Evolutionary conservation across 495 filamentous ascomycete genomes (phyloP), one percentile per base, ranked within the genome.

Genomic region (Penicillium crystallinum): DNA sequence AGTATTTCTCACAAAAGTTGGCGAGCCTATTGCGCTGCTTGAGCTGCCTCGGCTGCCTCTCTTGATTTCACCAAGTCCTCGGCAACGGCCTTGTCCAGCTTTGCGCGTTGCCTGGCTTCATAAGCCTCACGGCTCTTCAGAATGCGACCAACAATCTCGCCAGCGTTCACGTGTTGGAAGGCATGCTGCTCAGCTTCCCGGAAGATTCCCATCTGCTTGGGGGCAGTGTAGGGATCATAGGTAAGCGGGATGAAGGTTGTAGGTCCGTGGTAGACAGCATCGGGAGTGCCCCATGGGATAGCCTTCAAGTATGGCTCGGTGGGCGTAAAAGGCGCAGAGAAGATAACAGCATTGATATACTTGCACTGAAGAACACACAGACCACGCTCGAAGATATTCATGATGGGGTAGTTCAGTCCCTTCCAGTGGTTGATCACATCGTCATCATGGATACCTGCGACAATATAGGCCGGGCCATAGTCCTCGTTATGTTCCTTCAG

Each of bases 361-460:
- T 96, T 25, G 67, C 93, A 99, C 59, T 97, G 93, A 29, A 97
- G 78, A 35, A 97, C 93, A 67, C 93, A 97, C 18, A 99, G 83
- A 6, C 90, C 90, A 43, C 93, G 84, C 77, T 99, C 93, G 60
- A 91, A 95, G 34, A 97, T 90, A 71, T 96, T 97, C 93, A 97
- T 99, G 66, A 99, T 97, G 1, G 93, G 93, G 65, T 97, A 97
- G 69, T 99, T 99, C 56, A 96, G 74, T 9, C 95, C 91, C 72
- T 97, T 97, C 87, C 88, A 92, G 58, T 84, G 68, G 68, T 97
- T 97, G 64, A 99, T 93, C 36, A 92, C 90, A 54, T 85, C 80
- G 68, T 99, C 93, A 62, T 95, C 87, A 63, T 99, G 95, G 23
- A 99, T 83, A 22, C 93, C 93, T 6, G 87, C 90, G 55, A 97